Conservation (phyloP, 2,329 filamentous ascomycete genomes). For the Bisporella sp. region DNA sequence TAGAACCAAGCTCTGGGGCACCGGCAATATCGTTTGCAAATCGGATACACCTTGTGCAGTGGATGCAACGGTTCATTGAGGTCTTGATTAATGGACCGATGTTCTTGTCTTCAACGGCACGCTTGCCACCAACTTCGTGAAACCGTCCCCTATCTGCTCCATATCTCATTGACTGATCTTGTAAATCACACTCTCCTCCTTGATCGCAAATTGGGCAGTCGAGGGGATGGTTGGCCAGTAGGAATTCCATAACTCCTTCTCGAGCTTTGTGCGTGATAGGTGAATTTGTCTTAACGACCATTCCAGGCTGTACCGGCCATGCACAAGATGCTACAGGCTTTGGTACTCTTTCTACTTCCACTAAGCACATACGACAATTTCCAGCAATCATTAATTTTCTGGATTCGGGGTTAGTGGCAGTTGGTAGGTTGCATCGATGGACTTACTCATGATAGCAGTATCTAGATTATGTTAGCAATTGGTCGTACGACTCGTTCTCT, state of each 20-base stretch:
- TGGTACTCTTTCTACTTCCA: constrained; percentile 92
- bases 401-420: constrained; percentile 21
- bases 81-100: constrained; percentile 98
- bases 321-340: constrained; percentile 98
- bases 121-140: constrained; percentile 92
- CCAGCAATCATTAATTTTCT: constrained; percentile 98
- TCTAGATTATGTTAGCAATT: constrained; percentile 42
- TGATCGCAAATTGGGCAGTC: constrained; percentile 98
- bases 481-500: not conserved
- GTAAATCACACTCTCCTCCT: constrained; percentile 96
- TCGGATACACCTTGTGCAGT: constrained; percentile 95
- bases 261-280: constrained; percentile 94
- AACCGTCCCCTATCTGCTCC: constrained; percentile 93
- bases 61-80: constrained; percentile 99
- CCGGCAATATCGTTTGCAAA: constrained; percentile 97
- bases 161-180: constrained; percentile 99
- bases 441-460: constrained; percentile 97
- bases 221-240: constrained; percentile 91
- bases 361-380: constrained; percentile 99
- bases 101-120: constrained; percentile 98
- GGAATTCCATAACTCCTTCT: constrained; percentile 98
- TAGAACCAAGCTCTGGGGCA: constrained; percentile 89
- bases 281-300: constrained; percentile 98
- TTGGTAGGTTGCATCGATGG: constrained; percentile 4
- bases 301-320: constrained; percentile 96